phyloP scores from a whole-genome alignment of 2,329 filamentous ascomycete species.

The Cordyceps javanica region DNA sequence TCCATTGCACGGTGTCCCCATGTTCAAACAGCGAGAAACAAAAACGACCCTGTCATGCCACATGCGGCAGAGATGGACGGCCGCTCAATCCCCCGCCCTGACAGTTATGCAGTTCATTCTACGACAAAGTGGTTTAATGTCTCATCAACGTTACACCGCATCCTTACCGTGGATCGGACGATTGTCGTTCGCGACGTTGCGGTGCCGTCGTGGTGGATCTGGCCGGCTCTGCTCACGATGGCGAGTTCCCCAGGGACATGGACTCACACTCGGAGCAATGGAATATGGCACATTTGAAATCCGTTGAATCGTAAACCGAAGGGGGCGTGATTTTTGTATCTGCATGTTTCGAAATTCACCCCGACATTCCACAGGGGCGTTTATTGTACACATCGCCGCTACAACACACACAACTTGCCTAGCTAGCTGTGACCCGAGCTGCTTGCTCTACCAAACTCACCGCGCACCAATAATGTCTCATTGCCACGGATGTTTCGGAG shows the following conservation, averaged over 20 bases:
- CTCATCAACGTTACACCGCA: neutral
- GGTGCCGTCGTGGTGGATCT: neutral
- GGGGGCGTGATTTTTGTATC: too few relatives aligned
- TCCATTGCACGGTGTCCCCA: too few relatives aligned
- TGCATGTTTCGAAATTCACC: too few relatives aligned
- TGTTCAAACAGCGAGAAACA: too few relatives aligned
- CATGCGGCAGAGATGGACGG: neutral
- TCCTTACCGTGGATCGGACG: neutral
- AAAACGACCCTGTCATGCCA: neutral
- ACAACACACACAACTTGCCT: too few relatives aligned
- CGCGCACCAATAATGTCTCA: too few relatives aligned
- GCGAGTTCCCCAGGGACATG: neutral
- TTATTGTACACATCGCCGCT: too few relatives aligned
- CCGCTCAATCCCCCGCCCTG: neutral
- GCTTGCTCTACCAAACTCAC: too few relatives aligned
- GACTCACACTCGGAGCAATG: neutral
- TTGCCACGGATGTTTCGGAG: too few relatives aligned
- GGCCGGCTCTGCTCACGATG: neutral
- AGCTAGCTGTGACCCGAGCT: too few relatives aligned
- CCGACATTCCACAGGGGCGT: too few relatives aligned
- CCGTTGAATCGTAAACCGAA: too few relatives aligned
- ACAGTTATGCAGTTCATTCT: neutral
- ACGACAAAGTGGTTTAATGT: neutral
- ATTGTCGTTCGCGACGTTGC: neutral
- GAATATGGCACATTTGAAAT: neutral